These are phyloP conservation scores for Potentilla sterilis DNA, from an alignment of 306 rosid genomes.

Conservation along the genomic window DNA sequence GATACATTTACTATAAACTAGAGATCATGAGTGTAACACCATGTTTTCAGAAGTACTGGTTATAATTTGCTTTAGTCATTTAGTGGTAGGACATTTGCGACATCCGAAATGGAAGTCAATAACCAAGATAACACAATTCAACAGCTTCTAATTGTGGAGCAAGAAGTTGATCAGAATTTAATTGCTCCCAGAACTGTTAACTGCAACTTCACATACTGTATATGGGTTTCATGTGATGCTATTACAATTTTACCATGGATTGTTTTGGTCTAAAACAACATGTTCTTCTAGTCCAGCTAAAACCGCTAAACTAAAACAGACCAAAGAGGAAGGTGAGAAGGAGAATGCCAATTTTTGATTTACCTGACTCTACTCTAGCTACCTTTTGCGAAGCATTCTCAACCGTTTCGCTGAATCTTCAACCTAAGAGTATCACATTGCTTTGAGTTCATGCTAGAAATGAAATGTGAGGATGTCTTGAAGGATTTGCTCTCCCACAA, in stretches of 20 bases:
- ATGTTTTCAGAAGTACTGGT: neutral
- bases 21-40: neutral
- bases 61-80: neutral
- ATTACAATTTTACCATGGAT: too few relatives aligned
- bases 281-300: neutral
- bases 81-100: neutral
- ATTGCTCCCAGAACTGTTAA: constrained; percentile 19
- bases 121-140: neutral
- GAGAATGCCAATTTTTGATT: neutral
- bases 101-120: neutral
- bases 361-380: neutral
- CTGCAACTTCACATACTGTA: neutral
- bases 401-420: neutral
- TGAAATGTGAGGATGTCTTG: constrained; percentile 46
- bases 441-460: constrained; percentile 1
- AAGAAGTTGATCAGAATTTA: constrained; percentile 14
- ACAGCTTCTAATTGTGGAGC: constrained; percentile 3
- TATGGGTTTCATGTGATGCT: neutral
- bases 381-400: neutral
- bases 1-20: neutral
- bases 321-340: constrained; percentile 10
- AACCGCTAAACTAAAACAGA: neutral
- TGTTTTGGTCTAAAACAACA: neutral
- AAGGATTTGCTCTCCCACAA: constrained; percentile 55
- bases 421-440: neutral